Base-by-base conservation (phyloP, 768 basidiomycete species). In the Rhizopogon vinicolor region DNA sequence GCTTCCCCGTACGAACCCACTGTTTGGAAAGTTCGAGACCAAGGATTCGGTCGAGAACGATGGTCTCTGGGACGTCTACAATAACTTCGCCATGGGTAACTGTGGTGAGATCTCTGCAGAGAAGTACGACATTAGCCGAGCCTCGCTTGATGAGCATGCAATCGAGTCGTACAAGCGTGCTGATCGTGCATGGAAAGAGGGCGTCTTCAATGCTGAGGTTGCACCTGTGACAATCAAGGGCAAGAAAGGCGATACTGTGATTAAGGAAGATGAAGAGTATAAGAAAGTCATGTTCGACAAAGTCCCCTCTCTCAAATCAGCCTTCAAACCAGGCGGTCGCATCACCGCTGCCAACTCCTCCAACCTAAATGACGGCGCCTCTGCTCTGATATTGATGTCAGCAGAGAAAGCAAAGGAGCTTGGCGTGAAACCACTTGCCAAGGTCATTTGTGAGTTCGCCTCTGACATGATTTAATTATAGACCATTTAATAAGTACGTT, bases 291-390 rank as follows among this genome's bases (percentile, higher is more conserved):
- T 96, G 65, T 94, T 85, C 67, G 95, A 97, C 60, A 99, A 99
- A 72, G 82, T 98, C 60, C 91, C 94, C 35, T 76, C 84, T 6
- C 81, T 99, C 58, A 84, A 83, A 60, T 93, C 95, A 50, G 89
- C 89, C 35, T 99, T 99, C 84, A 87, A 89, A 74, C 79, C 86
- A 59, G 90, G 85, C 55, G 94, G 94, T 49, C 83, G 79, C 52
- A 93, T 99, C 75, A 99, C 97, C 18, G 89, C 97, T 55, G 97
- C 97, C 60, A 99, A 99, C 76, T 93, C 97, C 5, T 95, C 92
- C 16, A 89, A 83, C 58, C 71, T 99, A 64, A 97, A 93, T 70
- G 97, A 99, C 68, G 97, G 97, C 67, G 97, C 96, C 22, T 93
- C 91, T 14, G 97, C 97, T 3, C 75, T 98, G 61, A 89, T 99